These are phyloP conservation scores for Termitomyces sp. DNA, from an alignment of 768 basidiomycete genomes.

Conservation along the genomic window DNA sequence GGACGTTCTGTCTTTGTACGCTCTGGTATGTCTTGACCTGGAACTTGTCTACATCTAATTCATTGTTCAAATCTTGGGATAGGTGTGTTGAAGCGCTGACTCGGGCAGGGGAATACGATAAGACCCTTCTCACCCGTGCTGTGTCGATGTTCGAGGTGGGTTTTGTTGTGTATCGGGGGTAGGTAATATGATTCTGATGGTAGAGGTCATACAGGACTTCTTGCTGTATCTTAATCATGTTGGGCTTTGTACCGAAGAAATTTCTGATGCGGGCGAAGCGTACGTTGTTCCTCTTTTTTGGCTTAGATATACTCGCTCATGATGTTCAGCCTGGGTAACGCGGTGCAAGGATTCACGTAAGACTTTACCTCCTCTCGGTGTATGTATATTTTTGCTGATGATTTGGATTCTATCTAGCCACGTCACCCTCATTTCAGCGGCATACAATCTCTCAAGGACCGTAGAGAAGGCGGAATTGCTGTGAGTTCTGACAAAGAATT, in stretches of 20 bases:
- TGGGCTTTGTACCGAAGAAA: constrained; percentile 82
- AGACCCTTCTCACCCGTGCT: constrained; percentile 58
- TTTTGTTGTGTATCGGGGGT: neutral
- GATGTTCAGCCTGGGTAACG: constrained; percentile 66
- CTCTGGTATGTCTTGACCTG: constrained; percentile 51
- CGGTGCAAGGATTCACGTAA: constrained; percentile 88
- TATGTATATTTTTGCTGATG: neutral
- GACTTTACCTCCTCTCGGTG: constrained; percentile 22
- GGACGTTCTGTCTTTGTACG: constrained; percentile 89
- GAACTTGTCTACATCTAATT: no score
- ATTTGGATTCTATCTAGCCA: constrained; percentile 52
- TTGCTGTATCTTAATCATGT: constrained; percentile 84
- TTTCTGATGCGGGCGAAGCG: constrained; percentile 83
- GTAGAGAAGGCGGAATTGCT: constrained; percentile 16
- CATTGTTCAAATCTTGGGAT: no score
- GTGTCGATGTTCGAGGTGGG: constrained; percentile 89
- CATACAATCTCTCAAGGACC: constrained; percentile 79
- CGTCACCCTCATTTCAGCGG: constrained; percentile 81
- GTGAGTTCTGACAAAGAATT: no score
- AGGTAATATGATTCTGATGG: neutral
- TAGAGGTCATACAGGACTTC: constrained; percentile 53
- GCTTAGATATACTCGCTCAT: neutral
- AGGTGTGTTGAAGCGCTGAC: constrained; percentile 90
- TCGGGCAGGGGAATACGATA: constrained; percentile 79
- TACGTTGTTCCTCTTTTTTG: constrained; percentile 33